Percentiles rank a stretch among this genome's conserved stretches.
phyloP scores from a whole-genome alignment of 192 early-diverging fungal species.

The Linnemannia hyalina region DNA sequence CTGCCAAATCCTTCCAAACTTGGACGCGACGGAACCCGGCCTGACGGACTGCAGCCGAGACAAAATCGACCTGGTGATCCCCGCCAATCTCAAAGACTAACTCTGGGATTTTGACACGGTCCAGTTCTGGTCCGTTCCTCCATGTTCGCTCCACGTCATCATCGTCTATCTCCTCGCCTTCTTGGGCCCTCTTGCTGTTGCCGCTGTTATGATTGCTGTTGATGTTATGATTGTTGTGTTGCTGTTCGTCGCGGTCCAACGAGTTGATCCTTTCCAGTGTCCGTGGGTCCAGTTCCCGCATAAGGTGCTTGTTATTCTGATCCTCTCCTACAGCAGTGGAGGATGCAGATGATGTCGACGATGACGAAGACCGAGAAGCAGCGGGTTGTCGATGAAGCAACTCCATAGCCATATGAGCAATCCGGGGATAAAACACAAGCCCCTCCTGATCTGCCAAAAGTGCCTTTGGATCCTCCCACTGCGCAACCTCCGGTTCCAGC shows the following conservation, averaged over 20 bases:
- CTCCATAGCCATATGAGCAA: slow-evolving; percentile 60
- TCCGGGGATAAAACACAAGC: slow-evolving; percentile 67
- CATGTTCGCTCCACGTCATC: slow-evolving; percentile 12
- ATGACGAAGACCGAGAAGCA: neutral
- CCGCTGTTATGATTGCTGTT: neutral
- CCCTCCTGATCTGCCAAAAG: slow-evolving; percentile 77
- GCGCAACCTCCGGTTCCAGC: slow-evolving; percentile 80
- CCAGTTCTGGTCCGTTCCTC: slow-evolving; percentile 39
- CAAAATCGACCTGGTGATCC: slow-evolving; percentile 69
- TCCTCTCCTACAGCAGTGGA: neutral
- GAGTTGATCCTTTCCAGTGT: neutral
- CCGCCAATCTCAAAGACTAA: slow-evolving; percentile 91
- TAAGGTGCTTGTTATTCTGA: neutral
- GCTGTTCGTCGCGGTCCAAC: neutral
- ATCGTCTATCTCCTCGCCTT: neutral
- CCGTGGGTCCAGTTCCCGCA: neutral
- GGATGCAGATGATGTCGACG: neutral
- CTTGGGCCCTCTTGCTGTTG: neutral
- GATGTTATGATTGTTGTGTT: neutral
- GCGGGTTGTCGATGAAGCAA: slow-evolving; percentile 29
- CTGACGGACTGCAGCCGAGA: slow-evolving; percentile 60
- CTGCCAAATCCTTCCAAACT: slow-evolving; percentile 87
- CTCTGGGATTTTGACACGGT: slow-evolving; percentile 63
- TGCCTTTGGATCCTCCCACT: slow-evolving; percentile 89
- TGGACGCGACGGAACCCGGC: slow-evolving; percentile 68